phyloP scores from a whole-genome alignment of 495 filamentous ascomycete species.

The Ascodesmis nigricans region DNA sequence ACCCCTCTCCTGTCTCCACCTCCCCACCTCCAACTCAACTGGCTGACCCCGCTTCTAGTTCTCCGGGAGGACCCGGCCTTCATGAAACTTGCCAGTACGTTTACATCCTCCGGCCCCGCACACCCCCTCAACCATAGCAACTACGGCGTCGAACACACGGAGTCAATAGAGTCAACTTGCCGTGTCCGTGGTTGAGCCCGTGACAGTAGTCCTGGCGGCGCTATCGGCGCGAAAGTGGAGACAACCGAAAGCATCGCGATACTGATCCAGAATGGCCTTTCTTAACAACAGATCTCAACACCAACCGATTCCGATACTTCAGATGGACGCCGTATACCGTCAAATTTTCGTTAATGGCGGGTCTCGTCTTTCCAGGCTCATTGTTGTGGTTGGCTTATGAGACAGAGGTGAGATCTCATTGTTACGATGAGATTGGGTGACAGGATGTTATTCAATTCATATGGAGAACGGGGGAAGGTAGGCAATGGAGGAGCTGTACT shows the following conservation, averaged over 20 bases:
- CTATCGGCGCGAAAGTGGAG: not conserved
- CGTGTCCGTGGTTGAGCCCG: constrained; percentile 3
- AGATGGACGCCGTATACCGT: constrained; percentile 71
- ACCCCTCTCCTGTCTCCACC: not conserved
- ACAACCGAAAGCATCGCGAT: constrained; percentile 5
- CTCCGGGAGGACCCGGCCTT: constrained; percentile 57
- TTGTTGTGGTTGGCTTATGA: constrained; percentile 48
- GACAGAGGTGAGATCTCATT: constrained; percentile 50
- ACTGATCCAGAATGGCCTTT: constrained; percentile 9
- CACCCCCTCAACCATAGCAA: too few species aligned
- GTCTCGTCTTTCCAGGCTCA: constrained; percentile 42
- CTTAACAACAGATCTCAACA: constrained; percentile 51
- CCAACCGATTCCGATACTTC: constrained; percentile 87
- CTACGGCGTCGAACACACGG: too few species aligned
- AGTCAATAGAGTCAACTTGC: not conserved
- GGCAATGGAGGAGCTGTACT: not conserved
- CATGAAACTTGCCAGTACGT: constrained; percentile 52
- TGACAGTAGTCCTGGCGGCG: constrained; percentile 1
- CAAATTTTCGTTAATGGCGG: constrained; percentile 51
- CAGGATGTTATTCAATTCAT: constrained; percentile 1
- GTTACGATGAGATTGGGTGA: constrained; percentile 1
- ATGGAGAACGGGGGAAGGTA: constrained; percentile 1
- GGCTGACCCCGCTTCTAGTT: constrained; percentile 23
- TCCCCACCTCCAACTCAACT: too few species aligned
- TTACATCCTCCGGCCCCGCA: constrained; percentile 12